phyloP scores from a whole-genome alignment of 495 filamentous ascomycete species.

The Aspergillus funiculosus region DNA sequence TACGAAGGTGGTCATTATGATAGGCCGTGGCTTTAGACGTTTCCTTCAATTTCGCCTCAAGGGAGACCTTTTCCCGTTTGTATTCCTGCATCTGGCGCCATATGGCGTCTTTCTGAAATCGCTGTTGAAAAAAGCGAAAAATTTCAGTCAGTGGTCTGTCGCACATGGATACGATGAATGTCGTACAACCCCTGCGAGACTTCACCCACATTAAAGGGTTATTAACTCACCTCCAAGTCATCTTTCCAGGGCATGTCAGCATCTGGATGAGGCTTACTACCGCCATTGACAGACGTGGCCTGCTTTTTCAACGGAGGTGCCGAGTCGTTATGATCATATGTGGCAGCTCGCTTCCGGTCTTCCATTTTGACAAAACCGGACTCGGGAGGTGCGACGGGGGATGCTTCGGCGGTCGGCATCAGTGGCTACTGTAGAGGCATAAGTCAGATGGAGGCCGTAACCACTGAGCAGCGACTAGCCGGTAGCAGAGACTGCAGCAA shows the following conservation, averaged over 20 bases:
- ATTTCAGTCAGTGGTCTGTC: conserved; percentile 16
- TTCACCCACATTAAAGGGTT: conserved; percentile 24
- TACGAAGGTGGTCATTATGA: conserved; percentile 87
- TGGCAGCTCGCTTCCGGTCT: conserved; percentile 88
- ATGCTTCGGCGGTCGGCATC: conserved; percentile 74
- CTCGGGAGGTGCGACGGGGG: conserved; percentile 62
- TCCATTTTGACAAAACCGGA: conserved; percentile 85
- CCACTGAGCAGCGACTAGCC: conserved; percentile 39
- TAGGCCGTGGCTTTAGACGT: conserved; percentile 65
- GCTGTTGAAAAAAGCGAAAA: conserved; percentile 46
- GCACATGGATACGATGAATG: conserved; percentile 3
- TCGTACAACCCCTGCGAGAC: conserved; percentile 10
- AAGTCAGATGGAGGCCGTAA: conserved; percentile 29
- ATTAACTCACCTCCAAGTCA: conserved; percentile 75
- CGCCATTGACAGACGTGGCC: conserved; percentile 66
- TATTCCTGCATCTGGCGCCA: conserved; percentile 96
- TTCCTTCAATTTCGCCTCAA: conserved; percentile 71
- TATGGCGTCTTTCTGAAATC: conserved; percentile 96
- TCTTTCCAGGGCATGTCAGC: conserved; percentile 77
- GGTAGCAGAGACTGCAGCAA: conserved; percentile 28
- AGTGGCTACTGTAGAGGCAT: conserved; percentile 50
- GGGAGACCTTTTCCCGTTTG: conserved; percentile 74
- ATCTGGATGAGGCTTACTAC: conserved; percentile 66
- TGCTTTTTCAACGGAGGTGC: conserved; percentile 84
- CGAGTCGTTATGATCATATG: conserved; percentile 65